A percentile compares a stretch with the other conserved stretches of the same genome.
Conservation (phyloP, 768 basidiomycete species). For the Termitomyces sp. region DNA sequence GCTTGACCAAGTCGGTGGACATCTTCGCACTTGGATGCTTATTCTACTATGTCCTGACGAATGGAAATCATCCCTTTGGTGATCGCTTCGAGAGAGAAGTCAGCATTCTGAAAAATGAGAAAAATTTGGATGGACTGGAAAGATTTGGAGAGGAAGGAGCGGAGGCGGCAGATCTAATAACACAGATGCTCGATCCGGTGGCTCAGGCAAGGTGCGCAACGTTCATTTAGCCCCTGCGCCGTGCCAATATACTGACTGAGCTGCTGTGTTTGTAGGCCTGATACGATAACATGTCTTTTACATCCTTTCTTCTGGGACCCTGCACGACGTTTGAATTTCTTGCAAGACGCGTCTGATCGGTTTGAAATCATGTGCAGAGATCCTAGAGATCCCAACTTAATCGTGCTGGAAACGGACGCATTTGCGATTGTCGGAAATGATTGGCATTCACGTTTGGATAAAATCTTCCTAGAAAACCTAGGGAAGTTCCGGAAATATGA, state of each 20-base stretch:
- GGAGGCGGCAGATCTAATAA: conserved; percentile 85
- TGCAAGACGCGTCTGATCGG: conserved; percentile 97
- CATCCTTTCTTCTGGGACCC: conserved; percentile 99
- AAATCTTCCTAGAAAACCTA: conserved; percentile 87
- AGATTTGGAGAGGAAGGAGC: conserved; percentile 89
- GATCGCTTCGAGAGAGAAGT: conserved; percentile 91
- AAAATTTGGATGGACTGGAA: conserved; percentile 68
- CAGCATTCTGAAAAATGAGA: conserved; percentile 86
- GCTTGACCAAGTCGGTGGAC: conserved; percentile 94
- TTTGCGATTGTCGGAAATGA: conserved; percentile 78
- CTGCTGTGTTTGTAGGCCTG: conserved; percentile 54
- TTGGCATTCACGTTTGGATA: conserved; percentile 87
- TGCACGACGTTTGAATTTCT: conserved; percentile 79
- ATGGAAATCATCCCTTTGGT: conserved; percentile 91
- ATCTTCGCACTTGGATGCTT: conserved; percentile 95
- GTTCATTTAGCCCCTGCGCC: not conserved
- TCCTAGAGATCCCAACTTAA: conserved; percentile 74
- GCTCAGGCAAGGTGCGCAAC: conserved; percentile 66
- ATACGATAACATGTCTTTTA: conserved; percentile 80
- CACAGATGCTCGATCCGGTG: conserved; percentile 74
- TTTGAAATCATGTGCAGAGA: conserved; percentile 98
- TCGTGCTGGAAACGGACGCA: conserved; percentile 73
- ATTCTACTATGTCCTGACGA: conserved; percentile 90
- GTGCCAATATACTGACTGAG: not conserved
- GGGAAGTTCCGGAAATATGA: conserved; percentile 99